Base-by-base conservation (phyloP, 768 basidiomycete genomes). In the Agrocybe pediades region DNA sequence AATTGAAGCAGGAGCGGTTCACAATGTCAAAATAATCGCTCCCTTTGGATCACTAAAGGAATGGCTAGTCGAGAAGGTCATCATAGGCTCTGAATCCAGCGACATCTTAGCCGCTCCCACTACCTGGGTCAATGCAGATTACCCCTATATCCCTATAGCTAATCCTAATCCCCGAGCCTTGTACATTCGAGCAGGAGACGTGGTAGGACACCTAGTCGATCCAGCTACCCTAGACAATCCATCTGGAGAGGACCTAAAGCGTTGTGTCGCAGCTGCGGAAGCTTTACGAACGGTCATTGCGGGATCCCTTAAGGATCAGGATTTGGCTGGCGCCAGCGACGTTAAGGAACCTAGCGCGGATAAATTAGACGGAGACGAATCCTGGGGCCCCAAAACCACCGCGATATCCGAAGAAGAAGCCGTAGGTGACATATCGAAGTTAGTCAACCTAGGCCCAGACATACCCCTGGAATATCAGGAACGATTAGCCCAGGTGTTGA, bases 341-440 rank as follows among this genome's bases (percentile, higher is more conserved):
- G 15, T 6, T 1, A 6, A 6, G 1, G 24, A n/a, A 8, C 16
- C 29, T 5, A 46, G 49, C 7, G 17, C 13, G 13, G 41, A 57
- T 25, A 40, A 26, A 4, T 19, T 53, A 8, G 47, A 57, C 3
- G 41, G 27, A 3, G 56, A 57, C 25, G 45, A 47, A 23, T 20
- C 47, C 13, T 57, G 51, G 51, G 56, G 52, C 6, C 56, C 56
- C 16, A 57, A 57, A 21, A 53, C 46, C 16, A 41, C 51, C 1
- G 51, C 29, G 6, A 15, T 30, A 30, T 6, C 29, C 15, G 15
- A 6, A 7, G 29, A 30, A 7, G 29, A 30, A 15, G 29, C 15
- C 15, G 7, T 7, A 7, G 41, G 48, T 2, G 48, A 55, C 6
- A 26, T 55, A 0, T 33, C 48, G 2, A 21, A 45, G 11, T 13